Evolutionary conservation across 225 moss, liverwort and hornwort species (phyloP), one percentile per base, ranked within the genome.

Genomic region (Marchantia paleacea): DNA sequence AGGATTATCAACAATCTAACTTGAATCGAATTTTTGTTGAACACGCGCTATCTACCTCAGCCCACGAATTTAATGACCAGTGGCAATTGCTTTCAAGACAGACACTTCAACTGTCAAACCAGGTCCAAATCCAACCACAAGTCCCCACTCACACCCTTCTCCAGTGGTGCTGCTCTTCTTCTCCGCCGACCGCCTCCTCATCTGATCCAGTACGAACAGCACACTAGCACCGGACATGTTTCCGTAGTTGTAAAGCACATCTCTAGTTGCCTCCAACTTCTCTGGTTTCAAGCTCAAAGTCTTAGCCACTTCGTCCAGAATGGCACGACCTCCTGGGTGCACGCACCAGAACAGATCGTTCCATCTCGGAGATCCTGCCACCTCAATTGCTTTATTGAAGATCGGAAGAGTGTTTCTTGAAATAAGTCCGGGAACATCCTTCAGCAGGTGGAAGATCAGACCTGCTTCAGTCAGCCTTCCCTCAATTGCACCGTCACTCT

Each of bases 351-450:
- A 81, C 14, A 81, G 11, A 25, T 81, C 75, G 63, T 81, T 81
- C 81, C 75, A 39, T 2, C 39, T 39, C 39, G 39, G 39, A 39
- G 39, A 39, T 39, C 39, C 39, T 39, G 39, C 39, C 2, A 39
- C 39, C 39, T 39, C 39, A 5, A 39, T 39, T 39, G 39, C 39
- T 39, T 5, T 39, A 5, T 39, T 39, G 39, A 39, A 39, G 39
- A 39, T 39, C 3, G 39, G 39, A 39, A 39, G 71, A 2, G 71
- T 72, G 71, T 72, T 72, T 13, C 71, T 47, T 12, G 90, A 88
- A 61, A 88, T 88, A 10, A 88, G 79, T 28, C 90, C 88, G 55
- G 90, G 90, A 22, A 90, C 90, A 58, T 90, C 90, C 79, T 88
- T 90, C 81, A 90, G 81, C 13, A 90, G 79, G 69, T 90, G 90